phyloP scores from a whole-genome alignment of 495 filamentous ascomycete species.

The Lineolata rhizophorae region DNA sequence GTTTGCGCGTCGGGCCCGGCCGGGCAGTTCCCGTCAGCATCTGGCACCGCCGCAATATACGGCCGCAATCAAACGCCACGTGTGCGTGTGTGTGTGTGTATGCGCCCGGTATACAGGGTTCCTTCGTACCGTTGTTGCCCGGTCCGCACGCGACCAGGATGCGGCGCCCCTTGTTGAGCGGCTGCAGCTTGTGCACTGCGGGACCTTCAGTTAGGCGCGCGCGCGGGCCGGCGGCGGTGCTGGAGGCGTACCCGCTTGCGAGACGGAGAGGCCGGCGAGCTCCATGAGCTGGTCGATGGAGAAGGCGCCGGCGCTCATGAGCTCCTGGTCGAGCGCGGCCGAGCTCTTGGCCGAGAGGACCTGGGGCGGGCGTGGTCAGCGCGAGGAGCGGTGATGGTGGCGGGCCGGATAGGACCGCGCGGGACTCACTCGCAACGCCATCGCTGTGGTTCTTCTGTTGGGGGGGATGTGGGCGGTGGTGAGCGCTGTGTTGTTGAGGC shows the following conservation, averaged over 20 bases:
- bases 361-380: no score
- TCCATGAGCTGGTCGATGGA: slow-evolving; percentile 97
- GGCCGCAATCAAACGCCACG: background rate
- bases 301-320: slow-evolving; percentile 84
- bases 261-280: slow-evolving; percentile 77
- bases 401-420: no score
- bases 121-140: slow-evolving; percentile 94
- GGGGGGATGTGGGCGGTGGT: no score
- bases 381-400: no score
- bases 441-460: no score
- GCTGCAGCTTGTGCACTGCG: slow-evolving; percentile 66
- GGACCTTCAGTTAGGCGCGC: background rate
- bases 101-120: no score
- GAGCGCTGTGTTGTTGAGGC: no score
- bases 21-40: no score
- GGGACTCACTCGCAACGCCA: no score
- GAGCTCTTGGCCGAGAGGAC: slow-evolving; percentile 76
- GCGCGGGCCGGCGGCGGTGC: slow-evolving; percentile 3
- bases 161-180: slow-evolving; percentile 42
- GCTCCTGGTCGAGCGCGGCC: slow-evolving; percentile 70
- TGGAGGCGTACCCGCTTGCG: slow-evolving; percentile 50
- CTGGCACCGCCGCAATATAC: background rate
- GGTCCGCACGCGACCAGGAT: slow-evolving; percentile 82
- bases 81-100: no score
- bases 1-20: no score